Evolutionary conservation across 2,329 filamentous ascomycete genomes (phyloP).

Genomic region (Xylariaceae sp.): DNA sequence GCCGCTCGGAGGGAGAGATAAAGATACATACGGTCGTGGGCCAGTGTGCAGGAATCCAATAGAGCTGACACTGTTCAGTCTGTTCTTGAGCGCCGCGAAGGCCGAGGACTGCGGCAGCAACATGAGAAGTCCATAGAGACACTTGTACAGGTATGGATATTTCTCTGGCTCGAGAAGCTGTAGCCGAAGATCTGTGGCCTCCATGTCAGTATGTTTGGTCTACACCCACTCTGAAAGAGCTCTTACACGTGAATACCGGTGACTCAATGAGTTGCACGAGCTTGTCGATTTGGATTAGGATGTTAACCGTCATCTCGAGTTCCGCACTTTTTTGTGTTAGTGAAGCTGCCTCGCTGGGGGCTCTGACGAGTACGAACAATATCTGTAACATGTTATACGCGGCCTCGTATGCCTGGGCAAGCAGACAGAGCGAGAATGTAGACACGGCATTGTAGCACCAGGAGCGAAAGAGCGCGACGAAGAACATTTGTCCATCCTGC

Average conservation of each 20-base stretch:
- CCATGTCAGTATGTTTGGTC: conserved; percentile 2
- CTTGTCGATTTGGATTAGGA: conserved; percentile 98
- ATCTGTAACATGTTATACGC: conserved; percentile 94
- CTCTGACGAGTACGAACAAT: conserved; percentile 57
- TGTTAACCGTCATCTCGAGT: conserved; percentile 97
- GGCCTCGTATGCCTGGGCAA: conserved; percentile 97
- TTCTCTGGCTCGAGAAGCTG: conserved; percentile 94
- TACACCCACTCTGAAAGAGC: not conserved
- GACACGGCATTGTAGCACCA: conserved; percentile 99
- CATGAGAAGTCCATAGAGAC: conserved; percentile 95
- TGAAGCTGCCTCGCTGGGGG: not conserved
- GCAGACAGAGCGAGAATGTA: conserved; percentile 90
- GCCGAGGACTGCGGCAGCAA: conserved; percentile 96
- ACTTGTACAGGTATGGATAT: conserved; percentile 94
- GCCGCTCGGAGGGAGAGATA: conserved; percentile 18
- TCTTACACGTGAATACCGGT: conserved; percentile 91
- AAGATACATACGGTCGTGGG: conserved; percentile 64
- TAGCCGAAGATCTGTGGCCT: conserved; percentile 73
- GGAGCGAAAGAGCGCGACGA: conserved; percentile 87
- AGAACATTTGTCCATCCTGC: conserved; percentile 90
- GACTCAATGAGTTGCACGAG: conserved; percentile 94
- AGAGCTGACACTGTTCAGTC: conserved; percentile 92
- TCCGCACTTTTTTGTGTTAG: conserved; percentile 64
- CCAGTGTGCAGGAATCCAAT: conserved; percentile 91
- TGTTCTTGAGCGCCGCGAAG: conserved; percentile 93